Evolutionary conservation across 2,329 filamentous ascomycete species (phyloP).

Genomic region (Parafenestella ontariensis): DNA sequence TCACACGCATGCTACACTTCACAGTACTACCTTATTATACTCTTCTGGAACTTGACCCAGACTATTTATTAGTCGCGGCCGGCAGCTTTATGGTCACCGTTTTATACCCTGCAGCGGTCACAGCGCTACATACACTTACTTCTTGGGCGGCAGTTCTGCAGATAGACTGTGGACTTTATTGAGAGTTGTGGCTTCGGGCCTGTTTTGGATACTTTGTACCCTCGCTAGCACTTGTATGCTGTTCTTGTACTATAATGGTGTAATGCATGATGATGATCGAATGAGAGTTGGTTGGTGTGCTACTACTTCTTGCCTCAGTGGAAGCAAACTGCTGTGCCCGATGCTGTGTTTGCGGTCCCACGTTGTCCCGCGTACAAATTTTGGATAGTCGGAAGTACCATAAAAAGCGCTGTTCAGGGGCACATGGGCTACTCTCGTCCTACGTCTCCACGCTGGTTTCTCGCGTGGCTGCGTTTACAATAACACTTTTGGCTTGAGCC

Average conservation of each 20-base stretch:
- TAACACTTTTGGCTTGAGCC: background rate
- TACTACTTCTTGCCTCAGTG: slow-evolving; percentile 1
- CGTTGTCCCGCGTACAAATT: background rate
- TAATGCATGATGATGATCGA: slow-evolving; percentile 27
- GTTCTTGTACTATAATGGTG: slow-evolving; percentile 34
- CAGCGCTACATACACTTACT: slow-evolving; percentile 12
- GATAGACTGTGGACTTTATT: slow-evolving; percentile 1
- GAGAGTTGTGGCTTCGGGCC: slow-evolving; percentile 12
- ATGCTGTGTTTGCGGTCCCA: background rate
- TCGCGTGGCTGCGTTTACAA: slow-evolving; percentile 9
- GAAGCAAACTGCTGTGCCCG: slow-evolving; percentile 4
- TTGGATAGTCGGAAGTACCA: background rate
- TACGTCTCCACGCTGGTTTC: slow-evolving; percentile 11
- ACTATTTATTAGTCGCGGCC: slow-evolving; percentile 8
- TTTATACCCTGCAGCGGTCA: slow-evolving; percentile 26
- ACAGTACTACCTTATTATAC: slow-evolving; percentile 16
- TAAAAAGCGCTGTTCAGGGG: background rate
- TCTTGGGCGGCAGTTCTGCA: slow-evolving; percentile 3
- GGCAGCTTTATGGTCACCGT: slow-evolving; percentile 6
- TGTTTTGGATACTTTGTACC: slow-evolving; percentile 21
- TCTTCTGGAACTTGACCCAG: slow-evolving; percentile 11
- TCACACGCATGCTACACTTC: slow-evolving; percentile 24
- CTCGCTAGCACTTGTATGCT: slow-evolving; percentile 14
- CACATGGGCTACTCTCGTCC: background rate
- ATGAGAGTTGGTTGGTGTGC: slow-evolving; percentile 12